Conservation (phyloP, 495 filamentous ascomycete species). For the Xylaria castorea region DNA sequence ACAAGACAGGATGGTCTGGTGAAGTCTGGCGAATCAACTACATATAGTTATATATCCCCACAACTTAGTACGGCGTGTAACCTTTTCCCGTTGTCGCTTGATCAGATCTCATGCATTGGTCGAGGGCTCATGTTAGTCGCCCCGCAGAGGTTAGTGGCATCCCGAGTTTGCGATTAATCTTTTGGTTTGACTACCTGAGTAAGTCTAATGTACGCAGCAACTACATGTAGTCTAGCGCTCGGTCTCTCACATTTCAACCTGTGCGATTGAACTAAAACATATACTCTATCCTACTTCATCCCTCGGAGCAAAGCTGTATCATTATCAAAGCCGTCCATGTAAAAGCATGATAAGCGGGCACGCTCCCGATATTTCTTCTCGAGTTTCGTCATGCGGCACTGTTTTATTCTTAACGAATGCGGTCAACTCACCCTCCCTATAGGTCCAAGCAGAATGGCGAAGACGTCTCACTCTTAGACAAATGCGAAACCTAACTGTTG, state of each 20-base stretch:
- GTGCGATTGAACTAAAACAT: not conserved
- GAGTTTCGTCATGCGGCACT: not conserved
- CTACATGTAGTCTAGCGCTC: not conserved
- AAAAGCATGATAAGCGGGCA: not conserved
- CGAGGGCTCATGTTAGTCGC: not conserved
- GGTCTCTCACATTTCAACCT: not conserved
- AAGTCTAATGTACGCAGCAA: not conserved
- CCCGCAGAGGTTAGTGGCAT: not conserved
- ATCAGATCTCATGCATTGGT: not conserved
- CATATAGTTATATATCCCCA: too few relatives aligned
- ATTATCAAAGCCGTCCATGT: not conserved
- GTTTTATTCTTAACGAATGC: not conserved
- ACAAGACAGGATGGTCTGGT: not conserved
- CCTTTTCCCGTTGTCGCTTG: not conserved
- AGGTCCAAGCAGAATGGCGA: not conserved
- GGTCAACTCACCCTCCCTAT: not conserved
- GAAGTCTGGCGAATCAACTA: not conserved
- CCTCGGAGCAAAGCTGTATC: not conserved
- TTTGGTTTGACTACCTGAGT: not conserved
- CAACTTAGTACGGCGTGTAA: not conserved
- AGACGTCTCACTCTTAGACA: not conserved
- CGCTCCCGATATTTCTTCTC: not conserved
- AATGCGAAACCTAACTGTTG: not conserved
- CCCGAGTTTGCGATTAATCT: not conserved
- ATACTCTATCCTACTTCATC: conserved; percentile 17